Evolutionary conservation across 176 grass and related monocot species (phyloP).

Genomic region (Echinochloa phyllopogon): DNA sequence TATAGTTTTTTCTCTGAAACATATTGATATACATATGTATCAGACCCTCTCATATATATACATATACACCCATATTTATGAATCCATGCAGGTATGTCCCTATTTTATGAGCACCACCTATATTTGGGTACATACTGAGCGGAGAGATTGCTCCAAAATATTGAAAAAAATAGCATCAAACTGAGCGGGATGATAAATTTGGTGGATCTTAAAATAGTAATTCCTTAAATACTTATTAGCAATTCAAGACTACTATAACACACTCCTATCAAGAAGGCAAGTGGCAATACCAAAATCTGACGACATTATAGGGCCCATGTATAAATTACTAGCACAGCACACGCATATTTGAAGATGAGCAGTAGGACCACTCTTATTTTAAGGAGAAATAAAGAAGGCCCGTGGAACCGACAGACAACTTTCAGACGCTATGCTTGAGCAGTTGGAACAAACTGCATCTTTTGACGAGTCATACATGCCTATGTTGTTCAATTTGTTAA

Average conservation of each 20-base stretch:
- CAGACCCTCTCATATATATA: too few relatives aligned
- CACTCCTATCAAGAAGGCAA: neutral
- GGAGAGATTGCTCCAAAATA: neutral
- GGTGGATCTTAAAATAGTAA: neutral
- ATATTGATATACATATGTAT: too few relatives aligned
- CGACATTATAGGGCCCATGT: neutral
- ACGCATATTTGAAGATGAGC: neutral
- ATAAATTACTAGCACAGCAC: neutral
- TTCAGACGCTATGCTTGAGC: neutral
- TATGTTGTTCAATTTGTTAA: neutral
- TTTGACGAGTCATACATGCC: conserved; percentile 14
- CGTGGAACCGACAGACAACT: neutral
- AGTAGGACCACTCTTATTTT: neutral
- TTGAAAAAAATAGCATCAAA: neutral
- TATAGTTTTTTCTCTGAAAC: too few relatives aligned
- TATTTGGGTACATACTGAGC: neutral
- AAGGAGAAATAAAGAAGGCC: neutral
- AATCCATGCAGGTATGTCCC: too few relatives aligned
- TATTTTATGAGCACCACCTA: too few relatives aligned
- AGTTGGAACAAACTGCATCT: neutral
- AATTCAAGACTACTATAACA: neutral
- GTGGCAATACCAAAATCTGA: neutral
- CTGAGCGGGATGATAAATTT: neutral
- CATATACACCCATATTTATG: too few relatives aligned
- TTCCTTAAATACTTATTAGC: neutral